Evolutionary conservation across 169 alveolate genomes (phyloP).

Genomic region (Plasmodium coatneyi): DNA sequence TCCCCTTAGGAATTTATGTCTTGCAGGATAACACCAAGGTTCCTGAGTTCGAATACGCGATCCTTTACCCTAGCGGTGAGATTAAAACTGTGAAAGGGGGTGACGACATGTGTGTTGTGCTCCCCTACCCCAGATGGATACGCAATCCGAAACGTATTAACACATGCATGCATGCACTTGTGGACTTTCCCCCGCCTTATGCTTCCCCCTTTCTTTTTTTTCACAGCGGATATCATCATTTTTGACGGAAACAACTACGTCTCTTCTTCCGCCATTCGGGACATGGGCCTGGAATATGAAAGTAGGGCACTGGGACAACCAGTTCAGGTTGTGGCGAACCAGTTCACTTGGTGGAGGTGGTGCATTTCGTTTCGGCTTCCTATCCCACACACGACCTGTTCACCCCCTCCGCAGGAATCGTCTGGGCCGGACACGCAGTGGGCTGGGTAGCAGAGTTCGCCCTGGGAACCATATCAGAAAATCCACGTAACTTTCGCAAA

Average conservation of each 20-base stretch:
- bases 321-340: not conserved
- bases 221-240: conserved; percentile 39
- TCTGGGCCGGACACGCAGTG: conserved; percentile 45
- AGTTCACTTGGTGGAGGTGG: not conserved
- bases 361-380: not conserved
- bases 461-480: conserved; percentile 23
- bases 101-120: not conserved
- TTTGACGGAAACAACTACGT: conserved; percentile 53
- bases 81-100: not conserved
- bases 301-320: not conserved
- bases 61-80: conserved; percentile 37
- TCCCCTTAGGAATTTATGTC: conserved; percentile 22
- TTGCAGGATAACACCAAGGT: not conserved
- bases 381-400: not conserved
- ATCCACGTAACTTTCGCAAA: conserved; percentile 26
- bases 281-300: conserved; percentile 49
- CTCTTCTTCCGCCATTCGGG: conserved; percentile 41
- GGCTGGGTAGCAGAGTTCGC: conserved; percentile 71
- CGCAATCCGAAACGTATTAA: not conserved
- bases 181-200: not conserved
- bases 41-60: conserved; percentile 56
- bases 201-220: not conserved
- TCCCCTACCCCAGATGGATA: not conserved
- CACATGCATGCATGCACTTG: not conserved
- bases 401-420: conserved; percentile 18